Evolutionary conservation across 2,329 filamentous ascomycete genomes (phyloP).

Genomic region (Colletotrichum eremochloae): DNA sequence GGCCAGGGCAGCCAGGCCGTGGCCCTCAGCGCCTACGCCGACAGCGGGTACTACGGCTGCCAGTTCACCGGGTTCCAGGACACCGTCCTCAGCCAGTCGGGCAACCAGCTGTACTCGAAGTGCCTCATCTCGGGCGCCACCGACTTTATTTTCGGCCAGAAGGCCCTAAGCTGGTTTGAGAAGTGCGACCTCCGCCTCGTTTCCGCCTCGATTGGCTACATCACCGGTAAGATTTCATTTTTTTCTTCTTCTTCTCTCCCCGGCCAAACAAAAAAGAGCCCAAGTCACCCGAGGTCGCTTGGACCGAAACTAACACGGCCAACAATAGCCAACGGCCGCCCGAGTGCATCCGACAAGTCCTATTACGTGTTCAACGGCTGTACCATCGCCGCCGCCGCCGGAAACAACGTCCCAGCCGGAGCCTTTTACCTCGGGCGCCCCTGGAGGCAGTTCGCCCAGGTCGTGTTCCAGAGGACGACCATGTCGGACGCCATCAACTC

Average conservation of each 20-base stretch:
- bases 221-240: constrained; percentile 53
- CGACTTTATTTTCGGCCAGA: constrained; percentile 64
- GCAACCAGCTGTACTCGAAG: constrained; percentile 61
- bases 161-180: constrained; percentile 60
- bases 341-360: constrained; percentile 49
- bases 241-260: too few species aligned
- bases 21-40: constrained; percentile 58
- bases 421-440: constrained; percentile 63
- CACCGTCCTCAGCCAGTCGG: constrained; percentile 61
- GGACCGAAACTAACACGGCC: neutral
- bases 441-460: constrained; percentile 61
- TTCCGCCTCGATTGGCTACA: constrained; percentile 52
- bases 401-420: constrained; percentile 53
- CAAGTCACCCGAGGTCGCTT: too few species aligned
- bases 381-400: constrained; percentile 55
- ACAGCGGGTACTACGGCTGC: constrained; percentile 62
- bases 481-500: constrained; percentile 69
- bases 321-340: constrained; percentile 57
- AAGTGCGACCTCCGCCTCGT: constrained; percentile 56
- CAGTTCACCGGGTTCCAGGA: constrained; percentile 63
- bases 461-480: constrained; percentile 62
- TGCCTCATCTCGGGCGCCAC: constrained; percentile 62
- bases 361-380: constrained; percentile 63
- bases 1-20: constrained; percentile 63
- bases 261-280: too few species aligned